Evolutionary conservation across 192 early-diverging fungal species (phyloP), one percentile per base, ranked within the genome.

Genomic region (Podila minutissima): DNA sequence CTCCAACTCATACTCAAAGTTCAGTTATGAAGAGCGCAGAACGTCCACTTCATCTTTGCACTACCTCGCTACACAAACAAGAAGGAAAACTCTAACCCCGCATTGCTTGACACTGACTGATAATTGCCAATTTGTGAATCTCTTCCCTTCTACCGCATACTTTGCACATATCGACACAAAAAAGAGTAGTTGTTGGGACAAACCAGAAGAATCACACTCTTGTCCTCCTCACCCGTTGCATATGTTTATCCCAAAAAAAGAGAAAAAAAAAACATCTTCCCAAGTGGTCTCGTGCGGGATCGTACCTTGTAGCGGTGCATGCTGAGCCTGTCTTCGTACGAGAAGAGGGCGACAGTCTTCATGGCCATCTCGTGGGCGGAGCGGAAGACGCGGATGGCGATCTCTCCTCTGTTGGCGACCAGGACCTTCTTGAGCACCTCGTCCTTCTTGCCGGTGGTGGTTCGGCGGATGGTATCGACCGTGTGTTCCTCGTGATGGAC

Each of bases 341-440:
- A 93, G 84, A 93, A 99, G 66, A 97, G 87, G 35, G 94, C 94
- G 13, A 98, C 91, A 59, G 96, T 93, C 72, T 89, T 90, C 89
- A 98, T 90, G 65, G 96, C 93, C 35, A 98, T 88, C 86, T 97
- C 94, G 82, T 97, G 94, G 1, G 94, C 95, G 10, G 96, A 94
- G 66, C 96, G 92, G 83, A 98, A 95, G 78, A 99, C 89, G 50
- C 97, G 91, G 83, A 97, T 95, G 48, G 97, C 95, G 71, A 99
- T 99, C 87, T 99, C 97, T 15, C 87, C 87, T 74, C 87, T 85
- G 82, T 88, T 88, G 65, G 83, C 87, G 49, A 88, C 87, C 72
- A 88, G 61, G 61, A 88, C 73, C 55, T 88, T 88, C 53, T 86
- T 83, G 64, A 88, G 85, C 31, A 88, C 87, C 74, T 88, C 87